These are phyloP conservation scores for Arachis stenosperma DNA, from an alignment of 306 rosid genomes.

Conservation along the genomic window DNA sequence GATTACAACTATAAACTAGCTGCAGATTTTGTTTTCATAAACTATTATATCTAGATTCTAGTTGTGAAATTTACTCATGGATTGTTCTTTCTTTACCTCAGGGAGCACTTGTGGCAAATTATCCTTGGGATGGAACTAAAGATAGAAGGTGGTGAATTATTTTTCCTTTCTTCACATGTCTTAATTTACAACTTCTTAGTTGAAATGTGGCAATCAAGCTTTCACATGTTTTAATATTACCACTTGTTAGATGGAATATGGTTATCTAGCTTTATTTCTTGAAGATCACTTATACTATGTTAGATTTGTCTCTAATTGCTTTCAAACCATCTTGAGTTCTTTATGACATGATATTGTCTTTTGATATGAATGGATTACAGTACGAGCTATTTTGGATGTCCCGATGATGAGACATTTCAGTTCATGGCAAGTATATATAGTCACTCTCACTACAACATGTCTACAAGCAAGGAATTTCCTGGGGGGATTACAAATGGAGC, in stretches of 20 bases:
- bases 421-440: slow-evolving; percentile 89
- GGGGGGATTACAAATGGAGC: slow-evolving; percentile 94
- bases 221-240: slow-evolving; percentile 1
- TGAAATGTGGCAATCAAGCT: not conserved
- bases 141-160: slow-evolving; percentile 66
- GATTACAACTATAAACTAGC: slow-evolving; percentile 20
- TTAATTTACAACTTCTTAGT: not conserved
- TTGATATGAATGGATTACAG: slow-evolving; percentile 57
- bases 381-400: slow-evolving; percentile 76
- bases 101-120: slow-evolving; percentile 99
- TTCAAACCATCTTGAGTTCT: slow-evolving; percentile 8
- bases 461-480: slow-evolving; percentile 76
- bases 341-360: slow-evolving; percentile 27
- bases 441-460: slow-evolving; percentile 89
- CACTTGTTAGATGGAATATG: not conserved
- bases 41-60: slow-evolving; percentile 22
- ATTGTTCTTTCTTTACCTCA: slow-evolving; percentile 38
- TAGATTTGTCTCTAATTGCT: not conserved
- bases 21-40: slow-evolving; percentile 11
- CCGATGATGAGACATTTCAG: slow-evolving; percentile 82
- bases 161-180: not conserved
- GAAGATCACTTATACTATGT: slow-evolving; percentile 1
- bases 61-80: slow-evolving; percentile 27
- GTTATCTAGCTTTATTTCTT: not conserved
- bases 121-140: slow-evolving; percentile 92